Conservation (phyloP, 257 asterid species). For the Verbascum thapsus region DNA sequence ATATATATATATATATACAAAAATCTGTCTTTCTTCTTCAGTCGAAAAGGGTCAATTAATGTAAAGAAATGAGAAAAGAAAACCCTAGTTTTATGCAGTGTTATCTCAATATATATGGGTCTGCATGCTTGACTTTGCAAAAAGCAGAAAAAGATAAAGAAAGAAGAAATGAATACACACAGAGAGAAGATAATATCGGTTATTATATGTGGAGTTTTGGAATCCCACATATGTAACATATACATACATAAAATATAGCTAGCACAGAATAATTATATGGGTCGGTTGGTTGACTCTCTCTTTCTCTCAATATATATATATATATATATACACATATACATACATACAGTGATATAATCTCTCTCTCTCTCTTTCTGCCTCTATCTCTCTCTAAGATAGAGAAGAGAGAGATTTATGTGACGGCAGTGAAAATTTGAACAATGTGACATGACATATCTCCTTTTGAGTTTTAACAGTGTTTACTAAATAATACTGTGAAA, state of each 20-base stretch:
- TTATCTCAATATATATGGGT: slow-evolving; percentile 45
- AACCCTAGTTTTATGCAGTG: slow-evolving; percentile 6
- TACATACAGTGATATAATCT: slow-evolving; percentile 11
- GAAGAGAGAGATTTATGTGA: slow-evolving; percentile 18
- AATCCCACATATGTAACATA: slow-evolving; percentile 50
- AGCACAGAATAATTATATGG: slow-evolving; percentile 31
- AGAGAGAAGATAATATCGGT: slow-evolving; percentile 42
- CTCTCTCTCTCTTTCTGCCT: not conserved
- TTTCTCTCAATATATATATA: too few relatives aligned
- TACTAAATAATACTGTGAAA: not conserved
- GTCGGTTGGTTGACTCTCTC: slow-evolving; percentile 53
- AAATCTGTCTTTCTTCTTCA: slow-evolving; percentile 2
- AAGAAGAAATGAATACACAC: slow-evolving; percentile 6
- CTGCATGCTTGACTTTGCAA: slow-evolving; percentile 68
- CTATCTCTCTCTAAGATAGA: not conserved
- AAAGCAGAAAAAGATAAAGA: slow-evolving; percentile 31
- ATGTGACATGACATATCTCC: slow-evolving; percentile 1
- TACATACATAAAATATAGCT: slow-evolving; percentile 39
- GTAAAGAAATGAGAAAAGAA: slow-evolving; percentile 15
- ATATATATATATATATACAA: too few relatives aligned
- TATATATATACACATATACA: slow-evolving; percentile 12
- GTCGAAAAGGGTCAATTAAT: slow-evolving; percentile 24
- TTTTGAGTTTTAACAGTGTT: not conserved
- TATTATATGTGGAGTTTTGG: slow-evolving; percentile 49
- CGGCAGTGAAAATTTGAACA: slow-evolving; percentile 38